Evolutionary conservation across 805 yeast genomes (phyloP).

Genomic region (Scheffersomyces spartinae): DNA sequence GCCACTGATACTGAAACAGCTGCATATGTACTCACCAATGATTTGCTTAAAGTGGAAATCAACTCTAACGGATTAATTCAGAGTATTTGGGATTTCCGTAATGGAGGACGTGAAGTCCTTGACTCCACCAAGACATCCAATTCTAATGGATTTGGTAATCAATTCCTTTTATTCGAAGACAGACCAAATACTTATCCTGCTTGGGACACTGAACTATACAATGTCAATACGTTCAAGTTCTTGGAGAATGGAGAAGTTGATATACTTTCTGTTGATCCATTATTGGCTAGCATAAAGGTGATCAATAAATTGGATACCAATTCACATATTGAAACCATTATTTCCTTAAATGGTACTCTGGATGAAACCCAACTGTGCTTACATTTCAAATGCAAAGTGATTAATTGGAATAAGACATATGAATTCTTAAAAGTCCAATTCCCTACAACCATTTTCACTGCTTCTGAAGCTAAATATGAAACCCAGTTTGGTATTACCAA

Average conservation of each 20-base stretch:
- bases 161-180: conserved; percentile 74
- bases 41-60: no score
- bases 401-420: conserved; percentile 83
- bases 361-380: conserved; percentile 32
- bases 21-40: no score
- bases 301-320: conserved; percentile 44
- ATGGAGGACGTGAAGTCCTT: conserved; percentile 63
- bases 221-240: conserved; percentile 59
- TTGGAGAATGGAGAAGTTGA: conserved; percentile 26
- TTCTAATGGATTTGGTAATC: conserved; percentile 47
- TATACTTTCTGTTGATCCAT: conserved; percentile 38
- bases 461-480: conserved; percentile 69
- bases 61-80: no score
- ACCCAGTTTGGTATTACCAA: conserved; percentile 88
- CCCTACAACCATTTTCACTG: conserved; percentile 73
- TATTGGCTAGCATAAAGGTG: conserved; percentile 53
- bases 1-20: no score
- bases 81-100: no score
- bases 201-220: conserved; percentile 93
- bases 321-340: conserved; percentile 53
- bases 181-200: conserved; percentile 89
- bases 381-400: conserved; percentile 35
- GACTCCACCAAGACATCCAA: conserved; percentile 44
- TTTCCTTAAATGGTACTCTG: conserved; percentile 59
- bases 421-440: conserved; percentile 90